Evolutionary conservation across 768 basidiomycete species (phyloP).

Genomic region (Podaxis sp.): DNA sequence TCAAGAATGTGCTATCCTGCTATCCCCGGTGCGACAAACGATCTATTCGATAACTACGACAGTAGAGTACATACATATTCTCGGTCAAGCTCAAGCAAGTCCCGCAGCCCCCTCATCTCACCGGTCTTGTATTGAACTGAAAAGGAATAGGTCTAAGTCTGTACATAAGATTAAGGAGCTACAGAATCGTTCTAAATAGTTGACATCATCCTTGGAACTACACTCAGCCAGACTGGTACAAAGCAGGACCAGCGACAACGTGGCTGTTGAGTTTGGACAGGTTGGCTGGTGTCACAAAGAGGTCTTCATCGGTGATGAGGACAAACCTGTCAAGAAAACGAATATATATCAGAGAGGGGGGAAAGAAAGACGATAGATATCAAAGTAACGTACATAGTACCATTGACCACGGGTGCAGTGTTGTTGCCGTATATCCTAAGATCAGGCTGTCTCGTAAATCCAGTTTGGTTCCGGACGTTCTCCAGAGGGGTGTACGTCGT

Average conservation of each 20-base stretch:
- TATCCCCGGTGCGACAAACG: no score
- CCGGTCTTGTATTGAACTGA: no score
- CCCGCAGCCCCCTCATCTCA: no score
- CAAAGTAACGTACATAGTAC: constrained; percentile 38
- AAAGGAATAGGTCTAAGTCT: no score
- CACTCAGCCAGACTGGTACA: constrained; percentile 44
- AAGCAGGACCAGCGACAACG: constrained; percentile 54
- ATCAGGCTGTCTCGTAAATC: constrained; percentile 46
- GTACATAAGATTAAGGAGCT: background rate
- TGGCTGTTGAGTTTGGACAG: constrained; percentile 47
- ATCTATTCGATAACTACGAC: no score
- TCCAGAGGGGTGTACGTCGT: constrained; percentile 52
- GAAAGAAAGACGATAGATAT: background rate
- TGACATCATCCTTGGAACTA: background rate
- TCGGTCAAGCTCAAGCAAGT: no score
- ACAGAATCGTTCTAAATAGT: background rate
- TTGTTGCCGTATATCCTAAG: constrained; percentile 41
- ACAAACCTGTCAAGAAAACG: constrained; percentile 37
- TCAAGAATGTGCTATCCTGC: no score
- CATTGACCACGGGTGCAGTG: constrained; percentile 45
- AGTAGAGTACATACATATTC: no score
- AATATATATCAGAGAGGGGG: background rate
- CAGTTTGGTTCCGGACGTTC: constrained; percentile 41
- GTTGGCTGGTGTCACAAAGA: constrained; percentile 59
- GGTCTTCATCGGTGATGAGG: constrained; percentile 44